Conservation (phyloP, 192 early-diverging fungal genomes). For the Dissophora ornata region DNA sequence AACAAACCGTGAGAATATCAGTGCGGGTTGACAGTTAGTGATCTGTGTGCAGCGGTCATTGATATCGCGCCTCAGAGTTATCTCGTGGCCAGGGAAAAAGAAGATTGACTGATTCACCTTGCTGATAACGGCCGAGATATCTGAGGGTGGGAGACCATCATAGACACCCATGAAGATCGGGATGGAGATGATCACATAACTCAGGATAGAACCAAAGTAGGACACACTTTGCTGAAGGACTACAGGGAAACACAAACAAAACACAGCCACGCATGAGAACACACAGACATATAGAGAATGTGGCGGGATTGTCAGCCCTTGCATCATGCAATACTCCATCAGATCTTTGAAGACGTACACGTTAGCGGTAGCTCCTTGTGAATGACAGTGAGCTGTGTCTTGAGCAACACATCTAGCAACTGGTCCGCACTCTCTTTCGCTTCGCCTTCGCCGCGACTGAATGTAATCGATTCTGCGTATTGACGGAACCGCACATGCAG, state of each 20-base stretch:
- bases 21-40: too few species aligned
- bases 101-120: slow-evolving; percentile 38
- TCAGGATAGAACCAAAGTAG: slow-evolving; percentile 84
- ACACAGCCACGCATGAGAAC: not conserved
- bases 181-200: slow-evolving; percentile 83
- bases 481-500: slow-evolving; percentile 77
- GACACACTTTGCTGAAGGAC: slow-evolving; percentile 70
- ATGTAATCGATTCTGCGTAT: slow-evolving; percentile 84
- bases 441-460: slow-evolving; percentile 78
- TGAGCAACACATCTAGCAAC: slow-evolving; percentile 66
- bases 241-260: slow-evolving; percentile 6
- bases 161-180: slow-evolving; percentile 87
- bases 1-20: not conserved
- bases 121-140: slow-evolving; percentile 83
- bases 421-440: slow-evolving; percentile 68
- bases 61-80: not conserved
- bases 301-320: too few species aligned
- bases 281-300: not conserved
- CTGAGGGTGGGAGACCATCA: slow-evolving; percentile 72
- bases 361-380: slow-evolving; percentile 61
- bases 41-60: too few species aligned
- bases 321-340: not conserved
- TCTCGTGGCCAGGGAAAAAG: too few species aligned
- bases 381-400: slow-evolving; percentile 67
- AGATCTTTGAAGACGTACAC: slow-evolving; percentile 48